Base-by-base conservation (phyloP, 1,284 basidiomycete species). In the Agroathelia rolfsii region DNA sequence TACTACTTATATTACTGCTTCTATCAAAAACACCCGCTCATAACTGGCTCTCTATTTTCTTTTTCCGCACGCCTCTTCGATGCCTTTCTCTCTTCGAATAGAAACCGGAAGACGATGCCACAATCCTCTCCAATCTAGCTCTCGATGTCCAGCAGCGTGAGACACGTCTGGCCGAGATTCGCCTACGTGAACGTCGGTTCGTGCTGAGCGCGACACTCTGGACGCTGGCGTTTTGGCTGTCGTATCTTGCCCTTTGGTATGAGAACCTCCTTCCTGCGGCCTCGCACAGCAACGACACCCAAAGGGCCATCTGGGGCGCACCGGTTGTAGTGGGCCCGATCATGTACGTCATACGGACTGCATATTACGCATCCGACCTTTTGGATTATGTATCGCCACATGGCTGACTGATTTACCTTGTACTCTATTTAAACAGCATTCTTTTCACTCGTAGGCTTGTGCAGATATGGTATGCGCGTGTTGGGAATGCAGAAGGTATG, bases 191-290 rank as follows among this genome's bases (percentile, higher is more conserved):
- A 55, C 72, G 89, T 23, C 69, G 92, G 2, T 69, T 86, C 3
- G 83, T 80, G 8, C 66, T 93, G 28, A 63, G 85, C 18, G 74
- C 87, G 29, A 92, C 92, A 1, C 55, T 89, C 4, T 94, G 89
- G 51, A 80, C 88, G 0, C 58, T 94, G 41, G 71, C 77, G 1
- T 55, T 69, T 22, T 97, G 92, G 92, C 69, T 74, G 18, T 53
- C 74, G 12, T 96, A 94, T 60, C 67, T 80, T 24, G 75, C 64
- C 15, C 47, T 86, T 32, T 95, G 93, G 88, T 97, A 87, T 59
- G 61, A 76, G 30, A 63, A 72, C 30, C 52, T 69, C 16, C 49
- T 86, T 13, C 80, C 82, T 12, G 48, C 44, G 14, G 39, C 42
- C 24, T 35, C 33, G 8, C 36, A 51, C 24, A 58, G 55, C 39